These are phyloP conservation scores for Suillus tomentosus DNA, from an alignment of 768 basidiomycete genomes.

Conservation along the genomic window DNA sequence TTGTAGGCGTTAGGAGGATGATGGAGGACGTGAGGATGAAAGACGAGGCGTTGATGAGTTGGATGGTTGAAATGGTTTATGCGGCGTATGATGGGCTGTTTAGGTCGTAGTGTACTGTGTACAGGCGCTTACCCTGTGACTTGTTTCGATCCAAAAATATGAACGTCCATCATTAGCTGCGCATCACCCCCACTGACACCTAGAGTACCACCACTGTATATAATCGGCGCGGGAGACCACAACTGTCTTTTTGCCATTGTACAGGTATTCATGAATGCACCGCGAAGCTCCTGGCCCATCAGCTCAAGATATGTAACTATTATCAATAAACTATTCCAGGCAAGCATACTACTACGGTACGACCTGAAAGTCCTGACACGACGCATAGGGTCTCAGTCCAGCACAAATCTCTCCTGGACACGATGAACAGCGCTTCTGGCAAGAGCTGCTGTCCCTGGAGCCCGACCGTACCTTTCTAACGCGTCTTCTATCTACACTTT, in stretches of 20 bases:
- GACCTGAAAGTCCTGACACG: constrained; percentile 5
- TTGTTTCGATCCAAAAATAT: neutral
- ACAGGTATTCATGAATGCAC: constrained; percentile 19
- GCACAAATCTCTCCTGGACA: constrained; percentile 47
- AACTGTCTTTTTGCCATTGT: neutral
- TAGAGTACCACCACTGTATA: neutral
- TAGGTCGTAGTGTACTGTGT: constrained; percentile 18
- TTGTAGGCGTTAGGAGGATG: constrained; percentile 57
- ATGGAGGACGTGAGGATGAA: constrained; percentile 66
- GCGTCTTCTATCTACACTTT: constrained; percentile 39
- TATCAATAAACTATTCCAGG: constrained; percentile 53
- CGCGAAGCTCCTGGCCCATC: constrained; percentile 25
- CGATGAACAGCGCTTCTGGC: constrained; percentile 51
- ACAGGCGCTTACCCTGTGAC: neutral
- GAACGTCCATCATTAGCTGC: neutral
- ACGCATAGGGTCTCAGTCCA: constrained; percentile 43
- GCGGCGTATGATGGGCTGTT: constrained; percentile 41
- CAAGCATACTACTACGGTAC: constrained; percentile 9
- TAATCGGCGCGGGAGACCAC: neutral
- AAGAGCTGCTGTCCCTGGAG: constrained; percentile 51
- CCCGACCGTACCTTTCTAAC: constrained; percentile 50
- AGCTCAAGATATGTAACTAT: constrained; percentile 50
- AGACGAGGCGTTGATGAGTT: constrained; percentile 60
- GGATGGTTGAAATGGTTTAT: constrained; percentile 64
- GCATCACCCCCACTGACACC: neutral